These are phyloP conservation scores for Chaetomiaceae sp. DNA, from an alignment of 2,329 filamentous ascomycete species.

Conservation along the genomic window DNA sequence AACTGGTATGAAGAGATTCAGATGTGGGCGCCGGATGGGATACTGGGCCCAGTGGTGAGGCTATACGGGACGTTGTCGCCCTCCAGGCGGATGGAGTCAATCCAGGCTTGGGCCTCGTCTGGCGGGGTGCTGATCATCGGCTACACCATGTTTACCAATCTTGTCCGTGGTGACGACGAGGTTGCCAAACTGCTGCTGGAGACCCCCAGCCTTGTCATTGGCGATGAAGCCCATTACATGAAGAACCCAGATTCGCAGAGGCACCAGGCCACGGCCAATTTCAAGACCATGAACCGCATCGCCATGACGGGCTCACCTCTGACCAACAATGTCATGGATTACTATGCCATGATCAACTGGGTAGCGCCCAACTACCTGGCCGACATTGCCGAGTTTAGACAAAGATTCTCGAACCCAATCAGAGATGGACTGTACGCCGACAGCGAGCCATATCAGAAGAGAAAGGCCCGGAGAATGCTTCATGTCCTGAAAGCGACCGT, in stretches of 20 bases:
- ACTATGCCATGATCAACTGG: constrained; percentile 85
- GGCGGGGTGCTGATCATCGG: constrained; percentile 76
- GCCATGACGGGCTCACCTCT: constrained; percentile 84
- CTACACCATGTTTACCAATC: constrained; percentile 61
- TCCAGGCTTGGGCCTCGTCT: constrained; percentile 56
- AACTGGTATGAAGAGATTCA: constrained; percentile 81
- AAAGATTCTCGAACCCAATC: constrained; percentile 70
- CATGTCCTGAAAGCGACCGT: constrained; percentile 67
- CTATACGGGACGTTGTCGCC: constrained; percentile 41
- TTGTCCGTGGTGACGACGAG: constrained; percentile 35
- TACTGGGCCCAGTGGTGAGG: constrained; percentile 53
- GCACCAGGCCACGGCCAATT: constrained; percentile 49
- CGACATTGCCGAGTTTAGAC: constrained; percentile 60
- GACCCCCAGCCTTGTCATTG: constrained; percentile 67
- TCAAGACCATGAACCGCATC: constrained; percentile 67
- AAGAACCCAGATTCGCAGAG: constrained; percentile 60
- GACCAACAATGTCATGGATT: constrained; percentile 78
- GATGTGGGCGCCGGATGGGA: constrained; percentile 58
- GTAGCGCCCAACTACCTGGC: constrained; percentile 76
- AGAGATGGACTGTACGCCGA: constrained; percentile 64
- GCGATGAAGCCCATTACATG: constrained; percentile 78
- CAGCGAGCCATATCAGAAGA: constrained; percentile 52
- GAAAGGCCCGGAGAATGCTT: constrained; percentile 61
- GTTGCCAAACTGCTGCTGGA: constrained; percentile 46
- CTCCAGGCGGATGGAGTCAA: constrained; percentile 39